phyloP scores from a whole-genome alignment of 2,329 filamentous ascomycete genomes.

The Tolypocladium tropicale region DNA sequence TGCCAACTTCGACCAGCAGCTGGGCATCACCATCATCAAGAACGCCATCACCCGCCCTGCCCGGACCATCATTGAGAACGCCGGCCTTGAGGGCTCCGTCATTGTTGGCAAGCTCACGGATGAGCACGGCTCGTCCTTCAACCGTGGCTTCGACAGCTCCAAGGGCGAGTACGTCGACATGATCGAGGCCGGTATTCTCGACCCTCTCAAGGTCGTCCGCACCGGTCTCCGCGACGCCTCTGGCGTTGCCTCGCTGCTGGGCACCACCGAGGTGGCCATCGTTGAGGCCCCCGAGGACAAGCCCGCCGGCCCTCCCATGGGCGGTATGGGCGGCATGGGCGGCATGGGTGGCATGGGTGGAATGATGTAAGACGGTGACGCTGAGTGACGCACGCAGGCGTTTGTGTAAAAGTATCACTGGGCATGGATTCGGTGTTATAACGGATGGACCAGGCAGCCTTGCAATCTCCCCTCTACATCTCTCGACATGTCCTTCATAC shows the following conservation, averaged over 20 bases:
- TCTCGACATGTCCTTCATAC: constrained; percentile 17
- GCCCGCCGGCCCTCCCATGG: constrained; percentile 50
- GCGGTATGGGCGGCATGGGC: constrained; percentile 60
- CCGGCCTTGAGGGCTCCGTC: constrained; percentile 88
- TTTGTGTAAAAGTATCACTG: constrained; percentile 18
- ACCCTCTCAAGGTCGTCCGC: constrained; percentile 98
- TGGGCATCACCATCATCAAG: constrained; percentile 96
- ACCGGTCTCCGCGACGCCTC: constrained; percentile 91
- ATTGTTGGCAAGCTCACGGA: constrained; percentile 97
- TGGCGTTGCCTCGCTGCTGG: constrained; percentile 91
- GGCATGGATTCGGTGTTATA: constrained; percentile 41
- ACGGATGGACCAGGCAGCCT: constrained; percentile 18
- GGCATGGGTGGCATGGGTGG: constrained; percentile 51
- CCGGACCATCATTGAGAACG: constrained; percentile 94
- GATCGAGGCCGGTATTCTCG: constrained; percentile 93
- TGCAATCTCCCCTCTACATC: constrained; percentile 24
- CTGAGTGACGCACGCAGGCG: constrained; percentile 7
- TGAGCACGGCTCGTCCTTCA: constrained; percentile 85
- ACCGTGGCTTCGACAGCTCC: constrained; percentile 93
- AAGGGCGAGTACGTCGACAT: constrained; percentile 99
- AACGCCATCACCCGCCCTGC: constrained; percentile 94
- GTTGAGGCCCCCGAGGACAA: constrained; percentile 95
- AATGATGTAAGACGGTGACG: constrained; percentile 44
- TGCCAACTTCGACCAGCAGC: constrained; percentile 97
- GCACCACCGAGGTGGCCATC: constrained; percentile 96